Percentiles rank a stretch among this genome's conserved stretches.
These are phyloP conservation scores for Colletotrichum coccodes DNA, from an alignment of 2,329 filamentous ascomycete genomes.

Conservation along the genomic window DNA sequence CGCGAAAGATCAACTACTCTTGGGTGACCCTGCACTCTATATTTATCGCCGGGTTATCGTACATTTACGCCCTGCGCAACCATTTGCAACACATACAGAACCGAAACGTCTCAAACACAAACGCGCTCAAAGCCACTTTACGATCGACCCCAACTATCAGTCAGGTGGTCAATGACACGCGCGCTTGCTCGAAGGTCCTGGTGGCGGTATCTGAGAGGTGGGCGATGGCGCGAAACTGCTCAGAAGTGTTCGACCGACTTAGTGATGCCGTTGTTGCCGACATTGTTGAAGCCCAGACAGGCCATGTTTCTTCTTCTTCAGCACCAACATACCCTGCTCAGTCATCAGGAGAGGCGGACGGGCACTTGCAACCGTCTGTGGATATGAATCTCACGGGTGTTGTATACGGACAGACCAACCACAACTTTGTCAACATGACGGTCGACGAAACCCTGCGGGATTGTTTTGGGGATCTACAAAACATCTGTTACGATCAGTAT, in stretches of 20 bases:
- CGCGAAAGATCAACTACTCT: constrained; percentile 56
- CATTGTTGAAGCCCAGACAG: constrained; percentile 43
- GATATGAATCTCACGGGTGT: background rate
- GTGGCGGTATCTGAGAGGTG: constrained; percentile 56
- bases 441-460: constrained; percentile 51
- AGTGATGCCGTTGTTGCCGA: constrained; percentile 54
- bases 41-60: constrained; percentile 57
- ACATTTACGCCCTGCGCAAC: constrained; percentile 52
- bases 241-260: constrained; percentile 53
- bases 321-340: background rate
- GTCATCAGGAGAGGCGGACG: background rate
- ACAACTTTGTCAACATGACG: constrained; percentile 39
- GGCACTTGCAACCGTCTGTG: background rate
- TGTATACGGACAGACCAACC: background rate
- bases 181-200: constrained; percentile 55
- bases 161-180: constrained; percentile 53
- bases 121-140: constrained; percentile 35
- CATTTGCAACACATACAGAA: constrained; percentile 47
- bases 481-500: constrained; percentile 36
- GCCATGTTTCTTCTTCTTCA: background rate
- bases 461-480: constrained; percentile 45
- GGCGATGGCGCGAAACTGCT: constrained; percentile 50
- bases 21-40: constrained; percentile 61
- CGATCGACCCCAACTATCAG: constrained; percentile 47
- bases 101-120: constrained; percentile 1